Percentiles rank a stretch among this genome's conserved stretches.
phyloP scores from a whole-genome alignment of 352 stramenopile species.

The Plasmopara halstedii region DNA sequence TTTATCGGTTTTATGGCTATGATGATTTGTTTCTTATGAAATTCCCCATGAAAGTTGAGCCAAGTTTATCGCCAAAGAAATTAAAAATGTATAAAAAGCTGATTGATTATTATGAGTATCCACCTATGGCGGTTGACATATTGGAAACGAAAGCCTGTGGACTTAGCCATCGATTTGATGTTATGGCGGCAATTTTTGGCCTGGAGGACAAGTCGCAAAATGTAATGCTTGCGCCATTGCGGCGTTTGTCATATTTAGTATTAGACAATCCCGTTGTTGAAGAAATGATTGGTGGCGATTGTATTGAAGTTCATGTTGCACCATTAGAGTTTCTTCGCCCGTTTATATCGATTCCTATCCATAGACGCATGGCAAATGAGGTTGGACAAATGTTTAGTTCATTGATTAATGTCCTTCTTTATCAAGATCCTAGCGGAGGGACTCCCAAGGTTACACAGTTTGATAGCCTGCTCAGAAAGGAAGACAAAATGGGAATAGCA shows the following conservation, averaged over 20 bases:
- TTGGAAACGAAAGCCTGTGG: slow-evolving; percentile 35
- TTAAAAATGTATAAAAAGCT: slow-evolving; percentile 50
- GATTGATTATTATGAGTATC: slow-evolving; percentile 52
- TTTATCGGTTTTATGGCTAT: slow-evolving; percentile 78
- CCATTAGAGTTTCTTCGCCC: slow-evolving; percentile 20
- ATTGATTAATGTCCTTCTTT: slow-evolving; percentile 43
- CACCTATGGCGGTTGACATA: slow-evolving; percentile 55
- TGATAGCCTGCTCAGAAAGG: slow-evolving; percentile 24
- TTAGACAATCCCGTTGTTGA: slow-evolving; percentile 34
- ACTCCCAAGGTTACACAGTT: slow-evolving; percentile 25
- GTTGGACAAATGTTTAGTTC: slow-evolving; percentile 38
- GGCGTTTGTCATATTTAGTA: slow-evolving; percentile 45
- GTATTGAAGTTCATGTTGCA: slow-evolving; percentile 17
- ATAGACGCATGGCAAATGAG: slow-evolving; percentile 17
- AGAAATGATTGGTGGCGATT: slow-evolving; percentile 24
- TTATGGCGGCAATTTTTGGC: slow-evolving; percentile 21
- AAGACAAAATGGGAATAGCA: slow-evolving; percentile 26
- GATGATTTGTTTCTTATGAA: slow-evolving; percentile 31
- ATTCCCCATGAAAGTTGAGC: slow-evolving; percentile 35
- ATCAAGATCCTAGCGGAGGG: slow-evolving; percentile 21
- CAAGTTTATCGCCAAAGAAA: slow-evolving; percentile 27
- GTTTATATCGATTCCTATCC: slow-evolving; percentile 26
- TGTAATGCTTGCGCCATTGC: slow-evolving; percentile 28
- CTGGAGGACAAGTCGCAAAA: slow-evolving; percentile 29
- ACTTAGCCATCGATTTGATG: slow-evolving; percentile 54